These are phyloP conservation scores for Pichia sporocuriosa DNA, from an alignment of 805 yeast species.

Conservation along the genomic window DNA sequence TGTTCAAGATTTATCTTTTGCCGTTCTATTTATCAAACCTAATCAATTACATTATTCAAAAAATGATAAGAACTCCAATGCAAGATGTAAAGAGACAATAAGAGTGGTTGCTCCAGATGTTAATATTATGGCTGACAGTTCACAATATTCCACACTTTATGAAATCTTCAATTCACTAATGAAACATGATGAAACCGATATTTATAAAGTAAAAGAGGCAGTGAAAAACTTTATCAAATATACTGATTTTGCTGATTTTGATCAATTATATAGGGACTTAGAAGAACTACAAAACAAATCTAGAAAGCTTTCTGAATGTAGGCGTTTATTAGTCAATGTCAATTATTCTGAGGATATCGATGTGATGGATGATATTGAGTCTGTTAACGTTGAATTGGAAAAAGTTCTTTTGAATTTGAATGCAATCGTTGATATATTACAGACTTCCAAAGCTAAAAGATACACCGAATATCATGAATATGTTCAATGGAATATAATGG, in stretches of 20 bases:
- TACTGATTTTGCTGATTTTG: slow-evolving; percentile 23
- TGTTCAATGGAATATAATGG: slow-evolving; percentile 51
- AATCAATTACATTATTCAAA: slow-evolving; percentile 42
- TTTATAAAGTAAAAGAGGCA: slow-evolving; percentile 34
- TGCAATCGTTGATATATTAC: slow-evolving; percentile 24
- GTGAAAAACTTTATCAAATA: slow-evolving; percentile 29
- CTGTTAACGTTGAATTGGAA: slow-evolving; percentile 26
- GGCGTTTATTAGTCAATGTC: slow-evolving; percentile 16
- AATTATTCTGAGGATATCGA: background rate
- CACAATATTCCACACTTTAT: slow-evolving; percentile 49
- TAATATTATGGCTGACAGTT: slow-evolving; percentile 46
- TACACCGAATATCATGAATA: slow-evolving; percentile 32
- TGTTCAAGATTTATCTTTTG: slow-evolving; percentile 47
- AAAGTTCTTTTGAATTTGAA: slow-evolving; percentile 20
- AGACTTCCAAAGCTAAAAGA: slow-evolving; percentile 23
- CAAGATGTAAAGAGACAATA: slow-evolving; percentile 15
- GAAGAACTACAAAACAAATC: slow-evolving; percentile 19
- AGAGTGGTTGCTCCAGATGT: slow-evolving; percentile 36
- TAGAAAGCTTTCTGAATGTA: slow-evolving; percentile 20
- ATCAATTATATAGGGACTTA: slow-evolving; percentile 16
- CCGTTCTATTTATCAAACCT: slow-evolving; percentile 42
- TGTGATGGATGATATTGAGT: slow-evolving; percentile 8
- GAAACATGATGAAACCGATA: slow-evolving; percentile 30
- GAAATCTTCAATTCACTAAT: slow-evolving; percentile 41
- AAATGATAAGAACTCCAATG: slow-evolving; percentile 14